Base-by-base conservation (phyloP, 164 flowering plant genomes). In the Umbellularia californica region DNA sequence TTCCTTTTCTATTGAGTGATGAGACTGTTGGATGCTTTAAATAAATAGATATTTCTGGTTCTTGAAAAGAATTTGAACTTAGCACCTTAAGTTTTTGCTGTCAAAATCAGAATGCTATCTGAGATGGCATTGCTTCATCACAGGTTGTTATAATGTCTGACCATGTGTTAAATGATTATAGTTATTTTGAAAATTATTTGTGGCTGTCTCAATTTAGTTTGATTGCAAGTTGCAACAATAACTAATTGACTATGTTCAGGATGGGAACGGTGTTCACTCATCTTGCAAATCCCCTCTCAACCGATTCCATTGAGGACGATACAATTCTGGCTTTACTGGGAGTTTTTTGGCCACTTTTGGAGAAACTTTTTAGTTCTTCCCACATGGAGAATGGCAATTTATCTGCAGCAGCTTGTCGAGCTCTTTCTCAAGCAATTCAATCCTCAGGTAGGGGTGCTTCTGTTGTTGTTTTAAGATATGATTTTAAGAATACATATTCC, bases 341-440 rank as follows among this genome's bases (percentile, higher is more conserved):
- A 69, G 85, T 86, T 50, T 93, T 93, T 78, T 93, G 99, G 98
- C 98, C 98, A 27, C 82, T 88, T 83, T 76, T 95, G 52, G 94
- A 91, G 86, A 90, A 89, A 81, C 87, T 93, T 58, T 85, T 89
- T 78, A 77, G 77, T 66, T 90, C 95, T 70, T 78, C 79, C 55
- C 92, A 89, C 80, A 92, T 92, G 90, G 95, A 90, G 80, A 93
- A 84, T 85, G 76, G 84, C 70, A 90, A 78, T 81, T 80, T 93
- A 74, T 86, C 97, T 10, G 62, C 85, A 51, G 93, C 99, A 77
- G 98, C 98, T 70, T 95, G 99, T 76, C 91, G 95, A 67, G 92
- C 98, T 76, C 97, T 95, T 79, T 87, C 98, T 69, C 90, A 87
- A 77, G 94, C 95, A 70, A 82, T 95, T 80, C 90, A 89, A 50